A percentile compares a stretch with the other conserved stretches of the same genome.
Evolutionary conservation across 495 filamentous ascomycete genomes (phyloP).

Genomic region (Chlorociboria aeruginascens): DNA sequence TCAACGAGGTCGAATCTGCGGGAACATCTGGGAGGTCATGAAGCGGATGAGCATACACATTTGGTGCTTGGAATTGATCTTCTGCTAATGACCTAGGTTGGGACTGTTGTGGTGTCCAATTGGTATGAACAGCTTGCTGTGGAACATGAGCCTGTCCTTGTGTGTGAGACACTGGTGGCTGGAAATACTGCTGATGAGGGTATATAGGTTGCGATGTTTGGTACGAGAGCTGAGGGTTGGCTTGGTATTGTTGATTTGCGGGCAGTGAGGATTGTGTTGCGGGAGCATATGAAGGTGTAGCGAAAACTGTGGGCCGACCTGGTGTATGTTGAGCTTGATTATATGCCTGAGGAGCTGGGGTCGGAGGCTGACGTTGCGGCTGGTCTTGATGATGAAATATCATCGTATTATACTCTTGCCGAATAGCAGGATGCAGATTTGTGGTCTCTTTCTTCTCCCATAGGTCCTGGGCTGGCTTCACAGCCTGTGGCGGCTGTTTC

Average conservation of each 20-base stretch:
- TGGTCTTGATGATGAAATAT: slow-evolving; percentile 23
- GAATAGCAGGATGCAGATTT: slow-evolving; percentile 33
- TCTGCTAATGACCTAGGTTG: not conserved
- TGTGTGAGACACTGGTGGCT: not conserved
- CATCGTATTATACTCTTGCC: slow-evolving; percentile 27
- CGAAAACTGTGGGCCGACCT: not conserved
- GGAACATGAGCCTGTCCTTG: not conserved
- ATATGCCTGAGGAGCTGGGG: not conserved
- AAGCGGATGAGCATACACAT: not conserved
- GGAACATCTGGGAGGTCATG: slow-evolving; percentile 28
- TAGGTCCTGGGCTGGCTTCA: slow-evolving; percentile 11
- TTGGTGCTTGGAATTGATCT: not conserved
- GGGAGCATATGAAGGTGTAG: not conserved
- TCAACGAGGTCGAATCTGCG: slow-evolving; percentile 32
- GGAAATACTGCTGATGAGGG: slow-evolving; percentile 10
- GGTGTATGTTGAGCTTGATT: not conserved
- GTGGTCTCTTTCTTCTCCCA: slow-evolving; percentile 15
- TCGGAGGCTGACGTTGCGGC: not conserved
- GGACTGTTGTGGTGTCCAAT: not conserved
- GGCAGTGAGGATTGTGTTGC: not conserved
- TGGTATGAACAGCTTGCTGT: not conserved
- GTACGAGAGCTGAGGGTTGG: not conserved
- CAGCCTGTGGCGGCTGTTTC: slow-evolving; percentile 1
- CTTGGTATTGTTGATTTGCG: too few species aligned
- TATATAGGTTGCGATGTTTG: slow-evolving; percentile 4